Conservation (phyloP, 2,329 filamentous ascomycete species). For the Alternaria metachromatica region DNA sequence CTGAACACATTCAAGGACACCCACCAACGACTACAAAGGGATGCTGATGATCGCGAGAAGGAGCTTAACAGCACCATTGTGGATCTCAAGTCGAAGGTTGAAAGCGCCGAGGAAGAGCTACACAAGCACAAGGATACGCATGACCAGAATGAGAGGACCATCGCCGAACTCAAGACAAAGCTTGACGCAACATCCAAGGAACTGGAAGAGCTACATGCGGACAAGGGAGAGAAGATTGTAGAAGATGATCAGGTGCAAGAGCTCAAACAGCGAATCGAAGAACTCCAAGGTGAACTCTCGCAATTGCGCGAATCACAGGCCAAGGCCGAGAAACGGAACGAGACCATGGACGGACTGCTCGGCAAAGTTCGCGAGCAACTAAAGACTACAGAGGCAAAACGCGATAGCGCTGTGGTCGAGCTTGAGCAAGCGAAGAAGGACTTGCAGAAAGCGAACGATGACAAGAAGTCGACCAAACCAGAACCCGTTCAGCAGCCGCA, state of each 20-base stretch:
- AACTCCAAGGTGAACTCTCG: slow-evolving; percentile 41
- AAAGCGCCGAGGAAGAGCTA: slow-evolving; percentile 55
- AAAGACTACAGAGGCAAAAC: slow-evolving; percentile 59
- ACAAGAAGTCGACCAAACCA: slow-evolving; percentile 20
- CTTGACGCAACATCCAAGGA: slow-evolving; percentile 51
- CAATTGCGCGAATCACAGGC: slow-evolving; percentile 38
- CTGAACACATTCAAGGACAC: slow-evolving; percentile 62
- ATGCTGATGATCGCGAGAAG: slow-evolving; percentile 40
- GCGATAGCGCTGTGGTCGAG: slow-evolving; percentile 54
- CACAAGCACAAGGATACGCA: slow-evolving; percentile 51
- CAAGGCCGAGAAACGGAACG: slow-evolving; percentile 59
- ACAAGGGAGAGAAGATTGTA: slow-evolving; percentile 40
- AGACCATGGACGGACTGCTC: slow-evolving; percentile 63
- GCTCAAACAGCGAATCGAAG: slow-evolving; percentile 37
- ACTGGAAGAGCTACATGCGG: slow-evolving; percentile 56
- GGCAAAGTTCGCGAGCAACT: slow-evolving; percentile 62
- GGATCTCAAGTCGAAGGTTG: slow-evolving; percentile 39
- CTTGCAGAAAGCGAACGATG: slow-evolving; percentile 26
- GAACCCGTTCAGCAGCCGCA: slow-evolving; percentile 23
- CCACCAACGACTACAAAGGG: slow-evolving; percentile 52
- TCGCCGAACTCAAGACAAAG: slow-evolving; percentile 41
- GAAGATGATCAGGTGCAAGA: slow-evolving; percentile 36
- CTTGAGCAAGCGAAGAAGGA: slow-evolving; percentile 45
- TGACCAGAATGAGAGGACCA: slow-evolving; percentile 52
- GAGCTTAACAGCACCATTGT: slow-evolving; percentile 35